Conservation (phyloP, 129 eudicot species). For the Glebionis coronaria region DNA sequence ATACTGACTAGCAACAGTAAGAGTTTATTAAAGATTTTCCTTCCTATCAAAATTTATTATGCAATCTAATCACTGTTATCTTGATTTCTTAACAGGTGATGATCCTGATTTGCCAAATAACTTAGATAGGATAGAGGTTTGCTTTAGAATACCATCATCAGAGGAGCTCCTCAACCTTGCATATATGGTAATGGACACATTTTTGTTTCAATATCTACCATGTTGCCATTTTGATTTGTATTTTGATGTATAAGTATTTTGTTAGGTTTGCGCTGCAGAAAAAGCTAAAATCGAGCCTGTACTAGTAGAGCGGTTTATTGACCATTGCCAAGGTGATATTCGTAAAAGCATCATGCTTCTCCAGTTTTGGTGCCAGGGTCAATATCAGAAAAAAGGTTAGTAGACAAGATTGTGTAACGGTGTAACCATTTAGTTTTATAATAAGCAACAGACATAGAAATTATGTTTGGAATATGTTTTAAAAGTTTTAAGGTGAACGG, state of each 20-base stretch:
- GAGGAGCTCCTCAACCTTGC: constrained; percentile 68
- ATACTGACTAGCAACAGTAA: constrained; percentile 94
- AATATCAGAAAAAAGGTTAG: constrained; percentile 47
- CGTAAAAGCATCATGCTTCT: constrained; percentile 85
- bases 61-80: neutral
- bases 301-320: constrained; percentile 54
- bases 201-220: constrained; percentile 2
- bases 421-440: neutral
- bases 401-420: constrained; percentile 9
- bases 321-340: constrained; percentile 70
- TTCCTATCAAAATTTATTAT: constrained; percentile 5
- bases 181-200: constrained; percentile 41
- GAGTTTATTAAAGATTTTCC: constrained; percentile 26
- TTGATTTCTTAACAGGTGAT: constrained; percentile 39
- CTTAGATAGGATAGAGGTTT: constrained; percentile 67
- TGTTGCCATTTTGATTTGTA: constrained; percentile 10
- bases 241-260: constrained; percentile 16
- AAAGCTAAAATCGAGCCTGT: constrained; percentile 50
- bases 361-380: constrained; percentile 99
- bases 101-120: constrained; percentile 75
- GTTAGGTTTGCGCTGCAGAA: constrained; percentile 74
- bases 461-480: neutral
- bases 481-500: too few species aligned
- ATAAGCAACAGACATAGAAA: neutral
- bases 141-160: constrained; percentile 58